Base-by-base conservation (phyloP, 768 basidiomycete species). In the Lactifluus volemus region DNA sequence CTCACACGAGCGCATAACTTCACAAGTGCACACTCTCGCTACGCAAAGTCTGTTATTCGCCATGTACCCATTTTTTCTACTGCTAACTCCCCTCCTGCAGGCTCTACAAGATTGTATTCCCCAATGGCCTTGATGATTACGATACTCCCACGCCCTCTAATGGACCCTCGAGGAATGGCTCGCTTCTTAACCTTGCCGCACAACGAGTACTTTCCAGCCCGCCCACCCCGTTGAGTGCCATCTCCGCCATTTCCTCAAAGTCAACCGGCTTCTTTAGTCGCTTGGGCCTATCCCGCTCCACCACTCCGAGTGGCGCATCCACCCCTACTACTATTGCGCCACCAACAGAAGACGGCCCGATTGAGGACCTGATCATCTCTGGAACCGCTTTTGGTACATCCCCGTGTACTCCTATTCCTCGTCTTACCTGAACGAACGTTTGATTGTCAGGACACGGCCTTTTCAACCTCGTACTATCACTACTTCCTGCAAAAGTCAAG, bases 381-480 rank as follows among this genome's bases (percentile, higher is more conserved):
- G 90, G 89, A 2, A 82, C 85, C 8, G 89, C 90, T 0, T 92
- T 90, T 67, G 90, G 85, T 85, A 59, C 54, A 77, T 72, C 17
- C 15, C 25, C 7, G 10, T 12, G 21, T 55, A 39, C 41, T 49
- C 49, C 12, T 58, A 25, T 17, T n/a, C 17, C 14, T 42, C 11
- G 62, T 17, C 19, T 17, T 32, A 7, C 36, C 15, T 41, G 19
- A 44, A 32, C 39, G 15, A 25, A 25, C 2, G 25, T 25, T 21
- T 14, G 29, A 42, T 45, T 6, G 14, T 5, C 42, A 73, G 72
- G 73, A 29, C 70, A 72, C 54, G 72, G 73, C 0, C 68, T 92
- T 29, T 92, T 92, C 73, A 91, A 91, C 68, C 78, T 92, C 50
- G 84, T 90, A 10, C 84, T 92, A 60, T 89, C 87, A 4, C 71